A percentile compares a stretch with the other conserved stretches of the same genome.
These are phyloP conservation scores for Phaseolus lunatus DNA, from an alignment of 306 rosid genomes.

Conservation along the genomic window DNA sequence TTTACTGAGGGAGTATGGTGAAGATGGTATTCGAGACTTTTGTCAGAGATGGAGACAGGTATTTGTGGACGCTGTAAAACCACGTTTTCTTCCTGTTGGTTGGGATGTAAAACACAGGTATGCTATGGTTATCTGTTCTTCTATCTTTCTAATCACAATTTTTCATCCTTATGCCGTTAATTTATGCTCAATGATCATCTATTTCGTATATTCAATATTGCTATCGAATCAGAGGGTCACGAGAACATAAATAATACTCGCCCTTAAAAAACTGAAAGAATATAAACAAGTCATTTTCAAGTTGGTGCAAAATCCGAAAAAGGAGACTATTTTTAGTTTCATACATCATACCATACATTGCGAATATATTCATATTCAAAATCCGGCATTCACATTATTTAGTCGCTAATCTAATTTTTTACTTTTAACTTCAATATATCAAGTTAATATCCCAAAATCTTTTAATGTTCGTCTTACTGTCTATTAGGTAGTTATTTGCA, in stretches of 20 bases:
- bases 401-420: not conserved
- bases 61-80: constrained; percentile 79
- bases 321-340: not conserved
- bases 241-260: constrained; percentile 5
- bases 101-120: constrained; percentile 98
- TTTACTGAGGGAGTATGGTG: constrained; percentile 73
- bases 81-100: constrained; percentile 88
- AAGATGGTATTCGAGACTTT: constrained; percentile 75
- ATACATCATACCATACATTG: not conserved
- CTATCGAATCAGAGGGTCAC: not conserved
- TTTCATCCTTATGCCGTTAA: not conserved
- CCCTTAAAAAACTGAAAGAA: not conserved
- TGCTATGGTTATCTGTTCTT: constrained; percentile 29
- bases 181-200: constrained; percentile 34
- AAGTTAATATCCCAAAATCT: too few species aligned
- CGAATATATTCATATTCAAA: not conserved
- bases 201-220: not conserved
- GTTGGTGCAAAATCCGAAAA: constrained; percentile 2
- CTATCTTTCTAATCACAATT: constrained; percentile 15
- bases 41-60: constrained; percentile 97
- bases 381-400: not conserved
- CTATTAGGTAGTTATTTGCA: not conserved
- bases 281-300: constrained; percentile 16
- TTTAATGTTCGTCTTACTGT: too few species aligned
- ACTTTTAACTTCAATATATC: not conserved